Evolutionary conservation across 352 stramenopile genomes (phyloP), one percentile per base, ranked within the genome.

Genomic region (Phytophthora foliorum): DNA sequence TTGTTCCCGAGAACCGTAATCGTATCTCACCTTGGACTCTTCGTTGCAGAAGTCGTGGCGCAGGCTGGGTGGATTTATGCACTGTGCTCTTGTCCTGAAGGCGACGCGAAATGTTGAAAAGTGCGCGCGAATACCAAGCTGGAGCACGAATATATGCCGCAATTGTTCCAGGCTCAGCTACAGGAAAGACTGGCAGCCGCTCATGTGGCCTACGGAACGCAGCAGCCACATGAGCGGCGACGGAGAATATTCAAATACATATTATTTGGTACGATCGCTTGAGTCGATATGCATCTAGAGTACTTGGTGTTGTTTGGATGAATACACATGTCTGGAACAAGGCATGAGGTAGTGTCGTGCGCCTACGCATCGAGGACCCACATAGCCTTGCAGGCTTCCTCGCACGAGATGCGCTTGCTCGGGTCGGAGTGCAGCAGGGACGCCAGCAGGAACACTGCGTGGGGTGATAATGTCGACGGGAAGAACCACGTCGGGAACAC

Each of bases 401-500:
- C 90, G 38, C 88, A 94, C 25, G 87, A 90, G 39, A 81, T 85
- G 5, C 91, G 86, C 32, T 89, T 90, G 42, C 71, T 84, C 16
- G 91, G 91, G 51, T 97, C 89, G 14, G 91, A 86, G 58, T 97
- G 86, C n/a, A 97, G 78, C 59, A 97, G 74, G 32, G 81, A 89
- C 19, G 82, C 72, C 57, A 97, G 76, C 32, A 97, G 50, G 48
- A 89, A 89, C 21, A 87, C 80, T 3, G 87, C 84, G 10, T 77
- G 36, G 4, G 86, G 76, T 4, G 82, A 90, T 57, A 97, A 75
- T 63, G 82, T 84, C 14, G 83, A 68, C 11, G 90, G 88, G 72
- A 97, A 97, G 22, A 97, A 84, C 89, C 90, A 97, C 44, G 77
- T 74, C 9, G 90, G 90, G 61, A 93, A 97, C 6, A 77, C 70